phyloP scores from a whole-genome alignment of 2,329 filamentous ascomycete genomes.

The Stenocarpella maydis region DNA sequence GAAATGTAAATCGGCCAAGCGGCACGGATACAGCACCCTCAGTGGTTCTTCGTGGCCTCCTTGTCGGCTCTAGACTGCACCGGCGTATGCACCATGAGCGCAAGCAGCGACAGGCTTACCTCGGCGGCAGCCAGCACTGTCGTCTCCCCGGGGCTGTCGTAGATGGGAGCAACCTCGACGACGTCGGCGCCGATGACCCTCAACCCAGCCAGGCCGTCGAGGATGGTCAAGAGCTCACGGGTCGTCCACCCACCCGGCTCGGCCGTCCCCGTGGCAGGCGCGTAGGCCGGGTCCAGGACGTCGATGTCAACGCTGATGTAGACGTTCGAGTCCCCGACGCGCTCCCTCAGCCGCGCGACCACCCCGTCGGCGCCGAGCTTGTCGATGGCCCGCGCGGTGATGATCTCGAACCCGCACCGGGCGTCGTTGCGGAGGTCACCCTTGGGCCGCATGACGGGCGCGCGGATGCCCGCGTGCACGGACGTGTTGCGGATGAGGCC shows the following conservation, averaged over 20 bases:
- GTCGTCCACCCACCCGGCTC: conserved; percentile 85
- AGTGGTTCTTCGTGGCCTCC: neutral
- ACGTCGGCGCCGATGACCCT: conserved; percentile 82
- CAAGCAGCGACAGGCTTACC: conserved; percentile 36
- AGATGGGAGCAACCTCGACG: conserved; percentile 80
- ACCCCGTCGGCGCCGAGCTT: conserved; percentile 72
- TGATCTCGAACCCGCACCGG: conserved; percentile 65
- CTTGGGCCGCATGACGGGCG: conserved; percentile 55
- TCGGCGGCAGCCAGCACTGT: conserved; percentile 51
- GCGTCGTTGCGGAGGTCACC: conserved; percentile 63
- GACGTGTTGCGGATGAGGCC: conserved; percentile 64
- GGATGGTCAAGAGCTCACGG: conserved; percentile 76
- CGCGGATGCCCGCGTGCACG: conserved; percentile 69
- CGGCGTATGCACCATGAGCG: conserved; percentile 38
- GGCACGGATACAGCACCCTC: neutral
- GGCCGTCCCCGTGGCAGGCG: conserved; percentile 75
- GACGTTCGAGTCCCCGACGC: conserved; percentile 60
- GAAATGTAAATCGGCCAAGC: too few species aligned
- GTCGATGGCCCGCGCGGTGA: conserved; percentile 74
- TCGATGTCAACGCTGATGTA: conserved; percentile 85
- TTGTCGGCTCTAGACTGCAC: conserved; percentile 34
- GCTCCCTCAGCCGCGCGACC: conserved; percentile 67
- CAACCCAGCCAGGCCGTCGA: conserved; percentile 74
- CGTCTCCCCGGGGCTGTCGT: conserved; percentile 76
- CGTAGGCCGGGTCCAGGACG: conserved; percentile 75